These are phyloP conservation scores for Thelonectria rubi DNA, from an alignment of 2,329 filamentous ascomycete genomes.

Conservation along the genomic window DNA sequence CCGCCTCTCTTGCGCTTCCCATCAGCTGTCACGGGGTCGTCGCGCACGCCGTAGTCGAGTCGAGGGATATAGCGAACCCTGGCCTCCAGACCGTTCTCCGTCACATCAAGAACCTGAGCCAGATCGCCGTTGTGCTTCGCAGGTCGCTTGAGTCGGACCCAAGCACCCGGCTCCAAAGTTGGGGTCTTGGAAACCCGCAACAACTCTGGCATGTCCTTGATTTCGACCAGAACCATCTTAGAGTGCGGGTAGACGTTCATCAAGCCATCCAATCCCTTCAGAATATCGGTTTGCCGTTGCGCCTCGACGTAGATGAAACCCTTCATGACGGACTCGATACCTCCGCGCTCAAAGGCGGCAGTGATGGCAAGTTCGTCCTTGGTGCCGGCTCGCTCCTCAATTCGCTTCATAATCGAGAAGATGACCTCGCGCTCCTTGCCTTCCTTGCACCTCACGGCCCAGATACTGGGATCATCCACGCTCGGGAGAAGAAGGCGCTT, in stretches of 20 bases:
- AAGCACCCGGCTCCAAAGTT: slow-evolving; percentile 84
- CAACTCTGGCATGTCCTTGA: slow-evolving; percentile 98
- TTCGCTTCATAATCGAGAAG: slow-evolving; percentile 85
- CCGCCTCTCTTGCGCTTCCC: slow-evolving; percentile 81
- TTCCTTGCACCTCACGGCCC: slow-evolving; percentile 91
- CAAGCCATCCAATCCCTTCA: slow-evolving; percentile 82
- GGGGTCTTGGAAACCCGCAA: slow-evolving; percentile 88
- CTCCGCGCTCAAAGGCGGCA: slow-evolving; percentile 89
- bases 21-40: slow-evolving; percentile 69
- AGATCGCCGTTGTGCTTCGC: slow-evolving; percentile 88
- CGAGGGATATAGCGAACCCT: slow-evolving; percentile 88
- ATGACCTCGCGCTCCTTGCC: slow-evolving; percentile 95
- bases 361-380: slow-evolving; percentile 86
- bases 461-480: slow-evolving; percentile 95
- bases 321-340: slow-evolving; percentile 81
- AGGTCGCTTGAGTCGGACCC: slow-evolving; percentile 85
- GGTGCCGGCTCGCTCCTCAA: slow-evolving; percentile 80
- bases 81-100: slow-evolving; percentile 90
- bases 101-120: slow-evolving; percentile 90
- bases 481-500: slow-evolving; percentile 89
- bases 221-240: slow-evolving; percentile 87
- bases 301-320: slow-evolving; percentile 97
- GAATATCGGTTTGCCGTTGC: slow-evolving; percentile 83
- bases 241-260: slow-evolving; percentile 89
- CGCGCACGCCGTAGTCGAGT: slow-evolving; percentile 88